Conservation (phyloP, 2,329 filamentous ascomycete genomes). For the Colletotrichum magnum region DNA sequence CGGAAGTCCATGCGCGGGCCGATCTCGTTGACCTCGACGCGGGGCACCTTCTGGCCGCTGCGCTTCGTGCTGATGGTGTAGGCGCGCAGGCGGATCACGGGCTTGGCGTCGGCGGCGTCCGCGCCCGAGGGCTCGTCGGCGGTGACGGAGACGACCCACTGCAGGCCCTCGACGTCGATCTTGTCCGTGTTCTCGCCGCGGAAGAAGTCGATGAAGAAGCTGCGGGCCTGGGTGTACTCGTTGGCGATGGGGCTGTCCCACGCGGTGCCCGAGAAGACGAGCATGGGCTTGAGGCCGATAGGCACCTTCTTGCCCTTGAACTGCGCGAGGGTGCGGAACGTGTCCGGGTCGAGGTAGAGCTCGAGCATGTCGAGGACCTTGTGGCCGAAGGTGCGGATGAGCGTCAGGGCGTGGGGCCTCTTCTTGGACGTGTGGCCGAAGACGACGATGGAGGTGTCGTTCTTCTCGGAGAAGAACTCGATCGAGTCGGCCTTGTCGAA, state of each 20-base stretch:
- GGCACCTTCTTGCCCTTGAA: conserved; percentile 84
- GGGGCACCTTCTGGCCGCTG: conserved; percentile 87
- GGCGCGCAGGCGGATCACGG: conserved; percentile 77
- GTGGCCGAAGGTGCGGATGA: conserved; percentile 86
- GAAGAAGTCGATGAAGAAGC: conserved; percentile 91
- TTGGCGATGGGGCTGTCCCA: conserved; percentile 87
- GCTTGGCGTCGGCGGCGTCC: conserved; percentile 63
- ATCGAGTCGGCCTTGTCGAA: conserved; percentile 91
- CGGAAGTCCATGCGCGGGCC: conserved; percentile 94
- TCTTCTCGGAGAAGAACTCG: conserved; percentile 97
- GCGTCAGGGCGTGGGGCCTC: conserved; percentile 89
- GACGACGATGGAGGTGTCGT: conserved; percentile 88
- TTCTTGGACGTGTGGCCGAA: conserved; percentile 94
- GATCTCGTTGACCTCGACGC: conserved; percentile 95
- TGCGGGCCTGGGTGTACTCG: conserved; percentile 89
- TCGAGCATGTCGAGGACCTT: conserved; percentile 97
- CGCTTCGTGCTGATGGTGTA: conserved; percentile 91
- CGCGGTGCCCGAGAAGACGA: conserved; percentile 89
- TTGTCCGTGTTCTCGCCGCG: conserved; percentile 80
- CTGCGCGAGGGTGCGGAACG: conserved; percentile 77
- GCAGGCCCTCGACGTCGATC: conserved; percentile 94
- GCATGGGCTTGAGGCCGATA: conserved; percentile 88
- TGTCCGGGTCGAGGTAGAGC: conserved; percentile 83
- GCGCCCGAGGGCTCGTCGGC: conserved; percentile 74
- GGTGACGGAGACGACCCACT: conserved; percentile 87